phyloP scores from a whole-genome alignment of 2,329 filamentous ascomycete species.

The Curvularia lunata region DNA sequence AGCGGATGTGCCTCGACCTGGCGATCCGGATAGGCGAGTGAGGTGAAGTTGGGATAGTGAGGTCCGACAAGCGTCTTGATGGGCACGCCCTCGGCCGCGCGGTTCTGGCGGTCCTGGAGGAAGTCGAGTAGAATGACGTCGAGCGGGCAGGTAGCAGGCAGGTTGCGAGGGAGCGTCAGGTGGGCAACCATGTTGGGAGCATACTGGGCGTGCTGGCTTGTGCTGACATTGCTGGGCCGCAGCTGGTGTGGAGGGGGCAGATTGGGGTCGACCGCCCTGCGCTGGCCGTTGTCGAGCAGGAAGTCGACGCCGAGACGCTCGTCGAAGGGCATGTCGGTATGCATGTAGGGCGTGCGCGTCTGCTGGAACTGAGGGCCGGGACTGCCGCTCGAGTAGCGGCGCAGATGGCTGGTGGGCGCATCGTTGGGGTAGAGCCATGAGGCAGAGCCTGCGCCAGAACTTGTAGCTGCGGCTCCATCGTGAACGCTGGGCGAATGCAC shows the following conservation, averaged over 20 bases:
- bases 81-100: slow-evolving; percentile 69
- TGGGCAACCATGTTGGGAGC: slow-evolving; percentile 42
- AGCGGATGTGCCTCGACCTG: slow-evolving; percentile 73
- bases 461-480: slow-evolving; percentile 17
- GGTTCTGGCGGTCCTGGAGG: slow-evolving; percentile 70
- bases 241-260: slow-evolving; percentile 55
- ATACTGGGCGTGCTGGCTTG: slow-evolving; percentile 34
- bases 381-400: slow-evolving; percentile 46
- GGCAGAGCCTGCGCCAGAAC: slow-evolving; percentile 21
- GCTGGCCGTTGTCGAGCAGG: slow-evolving; percentile 65
- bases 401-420: slow-evolving; percentile 44
- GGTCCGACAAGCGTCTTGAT: slow-evolving; percentile 74
- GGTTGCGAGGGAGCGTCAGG: slow-evolving; percentile 58
- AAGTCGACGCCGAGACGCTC: slow-evolving; percentile 77
- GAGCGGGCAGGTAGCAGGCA: slow-evolving; percentile 73
- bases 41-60: slow-evolving; percentile 78
- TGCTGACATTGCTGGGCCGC: slow-evolving; percentile 28
- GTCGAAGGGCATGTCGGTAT: slow-evolving; percentile 43
- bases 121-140: slow-evolving; percentile 84
- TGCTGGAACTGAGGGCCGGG: slow-evolving; percentile 51
- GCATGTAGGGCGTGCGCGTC: slow-evolving; percentile 40
- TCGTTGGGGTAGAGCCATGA: slow-evolving; percentile 42
- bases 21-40: slow-evolving; percentile 74
- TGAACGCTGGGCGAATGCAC: slow-evolving; percentile 35
- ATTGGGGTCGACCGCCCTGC: slow-evolving; percentile 37